phyloP scores from a whole-genome alignment of 495 filamentous ascomycete species.

The Aspergillus ellipticus region DNA sequence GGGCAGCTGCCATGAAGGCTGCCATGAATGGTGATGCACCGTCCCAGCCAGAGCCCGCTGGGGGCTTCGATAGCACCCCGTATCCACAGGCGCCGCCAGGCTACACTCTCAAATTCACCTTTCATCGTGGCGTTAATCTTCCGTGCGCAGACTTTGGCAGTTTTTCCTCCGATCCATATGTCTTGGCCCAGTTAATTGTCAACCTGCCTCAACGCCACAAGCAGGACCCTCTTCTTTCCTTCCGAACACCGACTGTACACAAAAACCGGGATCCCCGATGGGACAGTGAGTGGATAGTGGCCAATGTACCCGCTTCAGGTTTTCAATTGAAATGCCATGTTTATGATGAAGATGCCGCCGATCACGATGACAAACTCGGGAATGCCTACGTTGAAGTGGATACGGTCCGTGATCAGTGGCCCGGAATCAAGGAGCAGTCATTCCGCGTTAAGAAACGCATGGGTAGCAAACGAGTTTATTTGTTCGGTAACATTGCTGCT shows the following conservation, averaged over 20 bases:
- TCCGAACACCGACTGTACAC: conserved; percentile 72
- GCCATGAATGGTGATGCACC: conserved; percentile 11
- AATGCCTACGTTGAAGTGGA: conserved; percentile 67
- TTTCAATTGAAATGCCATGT: conserved; percentile 77
- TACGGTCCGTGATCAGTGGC: conserved; percentile 59
- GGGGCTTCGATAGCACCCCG: conserved; percentile 76
- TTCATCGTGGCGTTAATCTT: conserved; percentile 75
- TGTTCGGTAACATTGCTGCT: conserved; percentile 60
- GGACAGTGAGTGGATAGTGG: conserved; percentile 83
- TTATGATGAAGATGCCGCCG: conserved; percentile 83
- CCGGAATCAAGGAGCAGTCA: conserved; percentile 57
- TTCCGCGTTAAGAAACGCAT: conserved; percentile 78
- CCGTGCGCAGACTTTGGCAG: conserved; percentile 76
- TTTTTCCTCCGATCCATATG: conserved; percentile 80
- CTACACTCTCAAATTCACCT: conserved; percentile 80
- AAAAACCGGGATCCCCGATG: conserved; percentile 69
- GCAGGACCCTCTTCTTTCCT: conserved; percentile 67
- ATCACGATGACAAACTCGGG: conserved; percentile 84
- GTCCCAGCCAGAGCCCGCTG: conserved; percentile 50
- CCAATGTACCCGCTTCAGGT: conserved; percentile 74
- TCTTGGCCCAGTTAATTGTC: conserved; percentile 63
- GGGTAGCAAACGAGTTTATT: conserved; percentile 80
- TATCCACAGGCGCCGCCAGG: conserved; percentile 68
- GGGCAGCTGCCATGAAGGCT: conserved; percentile 30
- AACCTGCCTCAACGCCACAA: conserved; percentile 69